A percentile compares a stretch with the other conserved stretches of the same genome.
Conservation (phyloP, 371 early-diverging fungal genomes). For the Zychaea mexicana region DNA sequence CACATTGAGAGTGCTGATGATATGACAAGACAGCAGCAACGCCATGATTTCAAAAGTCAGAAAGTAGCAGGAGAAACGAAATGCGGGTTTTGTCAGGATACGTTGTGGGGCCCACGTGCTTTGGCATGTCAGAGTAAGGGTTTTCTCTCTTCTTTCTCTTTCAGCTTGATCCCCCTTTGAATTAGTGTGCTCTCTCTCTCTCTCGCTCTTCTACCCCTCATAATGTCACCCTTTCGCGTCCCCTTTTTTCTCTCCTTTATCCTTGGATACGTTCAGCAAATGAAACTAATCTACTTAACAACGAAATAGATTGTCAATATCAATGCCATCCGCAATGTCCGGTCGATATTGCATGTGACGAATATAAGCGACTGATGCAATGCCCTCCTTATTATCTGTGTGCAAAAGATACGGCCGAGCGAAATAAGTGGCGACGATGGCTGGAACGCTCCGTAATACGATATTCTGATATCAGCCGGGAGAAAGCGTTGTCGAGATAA, state of each 20-base stretch:
- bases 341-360: background rate
- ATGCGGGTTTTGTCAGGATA: slow-evolving; percentile 9
- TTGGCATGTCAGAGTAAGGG: slow-evolving; percentile 6
- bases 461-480: background rate
- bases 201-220: too few species aligned
- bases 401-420: background rate
- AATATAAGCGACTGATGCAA: slow-evolving; percentile 2
- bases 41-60: background rate
- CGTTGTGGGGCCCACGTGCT: slow-evolving; percentile 12
- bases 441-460: background rate
- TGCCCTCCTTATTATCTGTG: background rate
- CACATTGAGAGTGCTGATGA: background rate
- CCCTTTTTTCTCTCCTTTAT: too few species aligned
- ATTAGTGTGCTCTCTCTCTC: too few species aligned
- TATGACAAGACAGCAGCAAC: background rate
- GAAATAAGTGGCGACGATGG: slow-evolving; percentile 5
- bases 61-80: slow-evolving; percentile 6
- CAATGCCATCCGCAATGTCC: slow-evolving; percentile 5
- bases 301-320: slow-evolving; percentile 10
- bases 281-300: too few species aligned
- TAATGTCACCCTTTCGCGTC: too few species aligned
- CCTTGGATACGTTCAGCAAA: too few species aligned
- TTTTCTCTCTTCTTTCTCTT: background rate
- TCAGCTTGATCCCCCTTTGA: too few species aligned
- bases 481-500: background rate